Conservation (phyloP, 202 grass and related monocot species). For the Musa balbisiana region DNA sequence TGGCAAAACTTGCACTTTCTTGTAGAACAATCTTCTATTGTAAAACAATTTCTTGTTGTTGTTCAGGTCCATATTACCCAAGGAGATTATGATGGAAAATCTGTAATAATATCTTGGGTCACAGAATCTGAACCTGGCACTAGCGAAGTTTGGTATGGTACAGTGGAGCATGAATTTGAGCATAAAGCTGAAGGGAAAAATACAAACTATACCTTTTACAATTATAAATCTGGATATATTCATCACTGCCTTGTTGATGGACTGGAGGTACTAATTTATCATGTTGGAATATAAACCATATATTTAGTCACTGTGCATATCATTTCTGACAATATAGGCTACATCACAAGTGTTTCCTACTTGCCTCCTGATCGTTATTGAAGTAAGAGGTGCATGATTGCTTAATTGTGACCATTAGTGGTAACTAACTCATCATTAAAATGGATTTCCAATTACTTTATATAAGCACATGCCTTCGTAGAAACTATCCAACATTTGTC, state of each 20-base stretch:
- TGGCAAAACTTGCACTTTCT: too few relatives aligned
- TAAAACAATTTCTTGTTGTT: background rate
- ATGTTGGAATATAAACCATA: background rate
- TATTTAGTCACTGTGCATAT: background rate
- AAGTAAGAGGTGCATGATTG: background rate
- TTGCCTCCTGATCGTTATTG: background rate
- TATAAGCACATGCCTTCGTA: constrained; percentile 39
- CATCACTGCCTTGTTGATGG: constrained; percentile 81
- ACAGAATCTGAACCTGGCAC: constrained; percentile 53
- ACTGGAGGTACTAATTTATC: constrained; percentile 45
- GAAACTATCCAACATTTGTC: too few relatives aligned
- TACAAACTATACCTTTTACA: constrained; percentile 79
- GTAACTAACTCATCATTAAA: constrained; percentile 25
- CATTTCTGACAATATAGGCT: background rate
- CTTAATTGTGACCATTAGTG: background rate
- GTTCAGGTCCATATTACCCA: constrained; percentile 85
- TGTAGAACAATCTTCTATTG: too few relatives aligned
- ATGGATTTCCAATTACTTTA: background rate
- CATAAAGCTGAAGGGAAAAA: constrained; percentile 50
- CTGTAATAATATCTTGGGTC: constrained; percentile 83
- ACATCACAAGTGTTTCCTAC: background rate
- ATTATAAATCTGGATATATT: constrained; percentile 93
- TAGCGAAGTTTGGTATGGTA: constrained; percentile 69
- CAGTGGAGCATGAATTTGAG: constrained; percentile 46
- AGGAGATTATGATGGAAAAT: constrained; percentile 91